A percentile compares a stretch with the other conserved stretches of the same genome.
Conservation (phyloP, 2,329 filamentous ascomycete genomes). For the Cladosporium halotolerans region DNA sequence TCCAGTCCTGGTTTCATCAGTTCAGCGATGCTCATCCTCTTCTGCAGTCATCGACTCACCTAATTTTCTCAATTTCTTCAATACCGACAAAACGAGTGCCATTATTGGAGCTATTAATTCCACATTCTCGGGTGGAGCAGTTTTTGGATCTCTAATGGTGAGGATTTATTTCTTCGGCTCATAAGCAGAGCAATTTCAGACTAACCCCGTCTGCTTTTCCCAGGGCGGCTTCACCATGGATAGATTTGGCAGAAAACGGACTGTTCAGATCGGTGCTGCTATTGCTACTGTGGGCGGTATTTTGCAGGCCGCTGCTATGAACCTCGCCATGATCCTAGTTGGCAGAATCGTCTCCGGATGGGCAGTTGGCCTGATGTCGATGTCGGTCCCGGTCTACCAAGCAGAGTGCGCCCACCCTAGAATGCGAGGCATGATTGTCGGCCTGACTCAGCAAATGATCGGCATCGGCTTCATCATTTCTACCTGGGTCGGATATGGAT, state of each 20-base stretch:
- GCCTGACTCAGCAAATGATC: conserved; percentile 52
- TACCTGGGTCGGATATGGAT: conserved; percentile 47
- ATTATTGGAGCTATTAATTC: conserved; percentile 37
- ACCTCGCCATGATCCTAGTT: conserved; percentile 51
- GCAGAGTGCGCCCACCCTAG: conserved; percentile 55
- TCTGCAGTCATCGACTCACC: conserved; percentile 43
- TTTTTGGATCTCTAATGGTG: conserved; percentile 43
- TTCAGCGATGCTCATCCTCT: neutral
- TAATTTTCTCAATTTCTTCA: conserved; percentile 54
- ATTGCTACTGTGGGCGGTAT: conserved; percentile 54
- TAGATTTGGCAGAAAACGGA: conserved; percentile 52
- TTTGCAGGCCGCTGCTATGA: conserved; percentile 53
- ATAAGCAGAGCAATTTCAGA: neutral
- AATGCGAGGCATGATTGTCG: conserved; percentile 53
- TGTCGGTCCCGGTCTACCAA: conserved; percentile 58
- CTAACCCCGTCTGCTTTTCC: neutral
- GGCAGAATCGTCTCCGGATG: conserved; percentile 56
- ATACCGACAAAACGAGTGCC: conserved; percentile 32
- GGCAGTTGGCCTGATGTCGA: conserved; percentile 53
- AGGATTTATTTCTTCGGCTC: neutral
- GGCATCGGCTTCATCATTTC: conserved; percentile 53
- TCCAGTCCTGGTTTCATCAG: too few species aligned
- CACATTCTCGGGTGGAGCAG: conserved; percentile 26
- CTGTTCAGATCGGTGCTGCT: conserved; percentile 53
- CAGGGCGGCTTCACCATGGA: conserved; percentile 51